Evolutionary conservation across 306 rosid genomes (phyloP).

Genomic region (Bauhinia variegata): DNA sequence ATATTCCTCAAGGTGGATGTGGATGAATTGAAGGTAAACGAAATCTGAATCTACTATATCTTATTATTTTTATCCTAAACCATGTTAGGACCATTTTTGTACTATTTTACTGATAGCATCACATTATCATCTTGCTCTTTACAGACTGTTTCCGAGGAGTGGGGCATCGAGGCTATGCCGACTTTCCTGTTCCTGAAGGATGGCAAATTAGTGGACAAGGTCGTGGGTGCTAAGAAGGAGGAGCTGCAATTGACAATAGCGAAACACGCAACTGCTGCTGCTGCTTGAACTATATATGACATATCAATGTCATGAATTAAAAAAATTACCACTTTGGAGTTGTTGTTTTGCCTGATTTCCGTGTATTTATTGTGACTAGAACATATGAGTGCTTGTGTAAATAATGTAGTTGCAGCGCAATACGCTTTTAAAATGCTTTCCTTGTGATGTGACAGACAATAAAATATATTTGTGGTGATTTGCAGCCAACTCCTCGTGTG

Average conservation of each 20-base stretch:
- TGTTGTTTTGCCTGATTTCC: constrained; percentile 19
- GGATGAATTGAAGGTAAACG: constrained; percentile 66
- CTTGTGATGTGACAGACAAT: too few species aligned
- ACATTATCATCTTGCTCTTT: not conserved
- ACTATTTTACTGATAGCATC: not conserved
- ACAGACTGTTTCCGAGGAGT: constrained; percentile 67
- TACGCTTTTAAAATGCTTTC: too few species aligned
- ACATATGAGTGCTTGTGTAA: not conserved
- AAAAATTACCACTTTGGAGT: constrained; percentile 1
- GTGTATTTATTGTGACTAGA: constrained; percentile 7
- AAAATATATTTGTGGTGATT: too few species aligned
- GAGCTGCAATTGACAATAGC: constrained; percentile 38
- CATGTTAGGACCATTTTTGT: not conserved
- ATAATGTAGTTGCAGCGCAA: too few species aligned
- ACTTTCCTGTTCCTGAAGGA: constrained; percentile 80
- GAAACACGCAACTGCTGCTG: constrained; percentile 46
- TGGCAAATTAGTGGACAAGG: constrained; percentile 62
- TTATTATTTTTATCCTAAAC: not conserved
- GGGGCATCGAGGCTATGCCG: constrained; percentile 74
- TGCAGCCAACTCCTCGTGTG: too few species aligned
- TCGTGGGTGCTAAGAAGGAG: constrained; percentile 75
- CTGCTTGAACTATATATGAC: constrained; percentile 37
- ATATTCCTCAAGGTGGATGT: constrained; percentile 85
- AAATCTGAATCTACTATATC: not conserved
- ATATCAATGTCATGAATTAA: constrained; percentile 28